Evolutionary conservation across 495 filamentous ascomycete species (phyloP).

Genomic region (Neurospora sp.): DNA sequence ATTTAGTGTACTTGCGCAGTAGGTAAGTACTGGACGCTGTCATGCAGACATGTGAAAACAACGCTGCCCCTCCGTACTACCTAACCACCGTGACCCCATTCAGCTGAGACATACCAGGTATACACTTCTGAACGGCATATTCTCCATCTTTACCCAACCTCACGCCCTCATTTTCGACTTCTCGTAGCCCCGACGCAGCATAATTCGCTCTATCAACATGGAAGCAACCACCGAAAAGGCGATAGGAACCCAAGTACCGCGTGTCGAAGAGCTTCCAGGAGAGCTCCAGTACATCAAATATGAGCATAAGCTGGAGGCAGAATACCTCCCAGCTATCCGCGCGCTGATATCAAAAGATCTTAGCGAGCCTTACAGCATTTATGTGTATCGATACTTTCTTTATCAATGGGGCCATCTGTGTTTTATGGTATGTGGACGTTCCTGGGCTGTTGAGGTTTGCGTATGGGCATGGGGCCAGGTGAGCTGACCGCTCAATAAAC

Average conservation of each 20-base stretch:
- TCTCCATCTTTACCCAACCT: background rate
- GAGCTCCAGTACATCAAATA: slow-evolving; percentile 79
- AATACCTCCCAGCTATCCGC: slow-evolving; percentile 79
- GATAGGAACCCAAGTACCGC: background rate
- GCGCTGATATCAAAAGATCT: slow-evolving; percentile 93
- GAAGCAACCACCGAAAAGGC: slow-evolving; percentile 8
- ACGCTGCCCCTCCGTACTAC: background rate
- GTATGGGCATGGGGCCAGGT: background rate
- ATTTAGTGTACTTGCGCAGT: background rate
- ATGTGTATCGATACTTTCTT: slow-evolving; percentile 97
- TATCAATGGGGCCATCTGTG: slow-evolving; percentile 97
- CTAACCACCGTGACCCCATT: background rate
- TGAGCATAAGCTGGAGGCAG: slow-evolving; percentile 61
- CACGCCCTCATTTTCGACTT: background rate
- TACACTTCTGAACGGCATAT: background rate
- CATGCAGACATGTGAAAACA: background rate
- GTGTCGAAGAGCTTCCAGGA: slow-evolving; percentile 25
- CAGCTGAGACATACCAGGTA: background rate
- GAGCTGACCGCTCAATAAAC: background rate
- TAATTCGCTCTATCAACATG: background rate
- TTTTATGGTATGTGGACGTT: slow-evolving; percentile 55
- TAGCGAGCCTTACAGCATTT: slow-evolving; percentile 98
- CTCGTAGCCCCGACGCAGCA: background rate
- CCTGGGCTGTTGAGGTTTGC: background rate
- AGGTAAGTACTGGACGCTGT: background rate